A percentile compares a stretch with the other conserved stretches of the same genome.
phyloP scores from a whole-genome alignment of 305 asterid species.

The Rubia peregrina region DNA sequence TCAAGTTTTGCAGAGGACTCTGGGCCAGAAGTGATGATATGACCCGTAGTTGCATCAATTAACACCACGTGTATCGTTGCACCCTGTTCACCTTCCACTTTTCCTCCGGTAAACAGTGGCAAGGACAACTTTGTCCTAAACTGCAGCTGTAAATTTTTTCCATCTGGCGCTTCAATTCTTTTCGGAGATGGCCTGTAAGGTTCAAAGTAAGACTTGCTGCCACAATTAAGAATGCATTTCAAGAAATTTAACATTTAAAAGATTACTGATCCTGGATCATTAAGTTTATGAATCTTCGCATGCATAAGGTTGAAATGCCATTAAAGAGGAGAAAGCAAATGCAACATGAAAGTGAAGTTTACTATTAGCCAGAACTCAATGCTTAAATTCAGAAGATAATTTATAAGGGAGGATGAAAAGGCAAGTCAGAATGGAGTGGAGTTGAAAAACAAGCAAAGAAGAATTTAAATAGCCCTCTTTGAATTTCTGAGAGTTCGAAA shows the following conservation, averaged over 20 bases:
- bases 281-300: neutral
- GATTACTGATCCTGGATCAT: neutral
- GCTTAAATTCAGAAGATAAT: neutral
- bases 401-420: neutral
- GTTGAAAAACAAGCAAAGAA: neutral
- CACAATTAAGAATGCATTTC: neutral
- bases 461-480: neutral
- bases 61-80: constrained; percentile 71
- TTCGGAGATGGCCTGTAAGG: constrained; percentile 76
- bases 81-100: constrained; percentile 92
- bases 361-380: neutral
- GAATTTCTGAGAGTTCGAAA: neutral
- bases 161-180: constrained; percentile 82
- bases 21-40: constrained; percentile 68
- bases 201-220: neutral
- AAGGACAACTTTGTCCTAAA: constrained; percentile 85
- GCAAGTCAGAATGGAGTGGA: neutral
- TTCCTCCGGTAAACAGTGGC: constrained; percentile 93
- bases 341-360: neutral
- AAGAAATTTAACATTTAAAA: neutral
- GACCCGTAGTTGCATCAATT: constrained; percentile 63
- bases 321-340: neutral
- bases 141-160: constrained; percentile 77
- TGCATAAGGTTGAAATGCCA: neutral
- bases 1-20: constrained; percentile 75